Base-by-base conservation (phyloP, 2,329 filamentous ascomycete species). In the Colletotrichum lindemuthianum region DNA sequence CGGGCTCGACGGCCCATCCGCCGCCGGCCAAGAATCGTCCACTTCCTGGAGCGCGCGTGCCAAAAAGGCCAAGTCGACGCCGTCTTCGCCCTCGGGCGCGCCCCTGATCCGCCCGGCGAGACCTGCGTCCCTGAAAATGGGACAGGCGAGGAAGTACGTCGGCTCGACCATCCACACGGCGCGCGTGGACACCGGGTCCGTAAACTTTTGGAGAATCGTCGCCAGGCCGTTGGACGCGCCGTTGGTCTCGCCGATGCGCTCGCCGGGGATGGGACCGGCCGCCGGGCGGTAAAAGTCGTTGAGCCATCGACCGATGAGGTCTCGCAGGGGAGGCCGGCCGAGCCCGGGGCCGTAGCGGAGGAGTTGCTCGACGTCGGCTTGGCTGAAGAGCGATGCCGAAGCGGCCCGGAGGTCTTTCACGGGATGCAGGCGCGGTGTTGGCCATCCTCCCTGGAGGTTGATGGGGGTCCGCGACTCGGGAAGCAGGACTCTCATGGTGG, bases 181-280 rank as follows among this genome's bases (percentile, higher is more conserved):
- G 49, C 85, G 82, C 1, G 94, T 97, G 72, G 88, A 90, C 3
- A 81, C 77, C 1, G 92, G 91, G 75, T 97, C 94, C 0, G 92
- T 91, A 73, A 91, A 97, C 39, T 91, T 91, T 75, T 91, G 87
- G 53, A 97, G 79, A 7, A 97, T 79, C 71, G 88, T 90, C 0
- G 90, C 92, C 2, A 97, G 76, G 73, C 90, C 93, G 81, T 97
- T 93, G 68, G 88, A 92, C 4, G 94, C 93, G 13, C 94, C 94
- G 45, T 93, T 93, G 0, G 91, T 92, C 73, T 97, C 90, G 73
- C 89, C 91, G 56, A 97, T 90, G 37, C 92, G 84, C 3, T 86
- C 82, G 3, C 83, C 72, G 13, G 81, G 79, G 8, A 75, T 33
- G 3, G 48, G 32, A 5, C 41, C 56, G 4, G 56, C 56, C 6